A percentile compares a stretch with the other conserved stretches of the same genome.
phyloP scores from a whole-genome alignment of 768 basidiomycete genomes.

The Amanita fuliginea region DNA sequence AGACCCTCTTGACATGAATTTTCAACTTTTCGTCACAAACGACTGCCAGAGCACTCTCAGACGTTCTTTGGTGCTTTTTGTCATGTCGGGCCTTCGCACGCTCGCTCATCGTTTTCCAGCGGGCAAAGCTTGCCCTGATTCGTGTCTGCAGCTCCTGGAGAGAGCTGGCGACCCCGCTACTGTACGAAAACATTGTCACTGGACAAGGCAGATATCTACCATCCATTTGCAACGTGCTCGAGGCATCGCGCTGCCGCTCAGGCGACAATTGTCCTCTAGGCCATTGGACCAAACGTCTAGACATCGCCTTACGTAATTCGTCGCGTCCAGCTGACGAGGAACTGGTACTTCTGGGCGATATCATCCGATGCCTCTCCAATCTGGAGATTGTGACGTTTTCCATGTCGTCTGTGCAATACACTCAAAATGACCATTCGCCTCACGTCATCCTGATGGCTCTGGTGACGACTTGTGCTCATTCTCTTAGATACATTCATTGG shows the following conservation, averaged over 20 bases:
- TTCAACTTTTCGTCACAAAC: conserved; percentile 4
- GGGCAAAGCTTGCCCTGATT: conserved; percentile 15
- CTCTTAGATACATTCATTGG: conserved; percentile 4
- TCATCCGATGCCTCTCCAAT: conserved; percentile 5
- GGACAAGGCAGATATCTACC: not conserved
- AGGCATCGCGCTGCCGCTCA: not conserved
- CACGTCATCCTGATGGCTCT: not conserved
- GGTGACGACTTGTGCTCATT: not conserved
- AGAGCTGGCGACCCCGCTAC: conserved; percentile 11
- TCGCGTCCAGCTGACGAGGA: not conserved
- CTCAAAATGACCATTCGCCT: not conserved
- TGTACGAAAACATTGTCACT: conserved; percentile 16
- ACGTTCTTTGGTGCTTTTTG: not conserved
- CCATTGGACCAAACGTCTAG: conserved; percentile 6
- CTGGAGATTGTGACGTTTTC: conserved; percentile 5
- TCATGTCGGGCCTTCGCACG: not conserved
- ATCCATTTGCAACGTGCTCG: conserved; percentile 1
- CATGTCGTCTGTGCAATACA: not conserved
- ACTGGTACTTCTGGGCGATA: not conserved
- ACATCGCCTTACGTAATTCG: conserved; percentile 5
- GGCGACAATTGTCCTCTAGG: not conserved
- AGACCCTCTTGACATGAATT: conserved; percentile 5
- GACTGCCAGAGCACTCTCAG: not conserved
- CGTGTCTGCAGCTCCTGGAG: conserved; percentile 18
- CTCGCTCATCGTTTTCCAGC: conserved; percentile 7